Evolutionary conservation across 1,284 basidiomycete genomes (phyloP).

Genomic region (Limonomyces culmigenus): DNA sequence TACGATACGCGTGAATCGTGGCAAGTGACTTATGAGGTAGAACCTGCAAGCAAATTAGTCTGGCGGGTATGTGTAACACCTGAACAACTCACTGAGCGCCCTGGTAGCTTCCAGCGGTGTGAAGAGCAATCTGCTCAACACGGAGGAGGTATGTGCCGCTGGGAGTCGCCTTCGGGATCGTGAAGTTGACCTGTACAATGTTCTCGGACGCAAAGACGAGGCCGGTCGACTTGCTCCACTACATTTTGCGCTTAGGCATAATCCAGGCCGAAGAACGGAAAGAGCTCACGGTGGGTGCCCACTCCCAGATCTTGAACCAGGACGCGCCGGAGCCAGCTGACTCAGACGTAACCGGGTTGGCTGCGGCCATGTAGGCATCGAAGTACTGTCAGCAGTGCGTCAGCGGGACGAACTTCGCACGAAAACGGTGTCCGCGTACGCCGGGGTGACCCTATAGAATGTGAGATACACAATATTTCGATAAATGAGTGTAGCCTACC

Average conservation of each 20-base stretch:
- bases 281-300: constrained; percentile 17
- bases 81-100: constrained; percentile 20
- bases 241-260: no score
- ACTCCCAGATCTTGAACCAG: constrained; percentile 33
- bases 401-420: no score
- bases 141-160: constrained; percentile 30
- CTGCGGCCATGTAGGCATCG: constrained; percentile 19
- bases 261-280: no score
- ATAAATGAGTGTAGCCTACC: no score
- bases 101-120: constrained; percentile 13
- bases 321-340: constrained; percentile 22
- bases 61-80: no score
- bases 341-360: constrained; percentile 21
- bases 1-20: no score
- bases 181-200: constrained; percentile 22
- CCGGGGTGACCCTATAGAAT: constrained; percentile 25
- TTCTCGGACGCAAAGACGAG: no score
- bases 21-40: no score
- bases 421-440: constrained; percentile 10
- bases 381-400: no score
- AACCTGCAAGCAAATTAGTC: no score
- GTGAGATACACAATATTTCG: no score
- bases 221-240: constrained; percentile 16
- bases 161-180: constrained; percentile 23
- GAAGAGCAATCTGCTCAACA: constrained; percentile 28